phyloP scores from a whole-genome alignment of 345 rosid species.

The Ceriops decandra region DNA sequence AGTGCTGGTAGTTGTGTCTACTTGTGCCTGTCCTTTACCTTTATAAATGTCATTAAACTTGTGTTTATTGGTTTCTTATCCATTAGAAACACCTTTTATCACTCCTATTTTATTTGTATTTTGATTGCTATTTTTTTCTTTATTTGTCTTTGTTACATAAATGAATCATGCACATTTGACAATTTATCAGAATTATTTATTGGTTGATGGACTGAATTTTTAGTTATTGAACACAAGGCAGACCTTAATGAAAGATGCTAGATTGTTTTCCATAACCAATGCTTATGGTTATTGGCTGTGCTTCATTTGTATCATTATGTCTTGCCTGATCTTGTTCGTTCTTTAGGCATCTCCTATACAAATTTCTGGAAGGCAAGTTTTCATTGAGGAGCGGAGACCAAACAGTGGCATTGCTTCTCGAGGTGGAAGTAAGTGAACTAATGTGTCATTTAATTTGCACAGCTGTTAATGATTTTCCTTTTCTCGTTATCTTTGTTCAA shows the following conservation, averaged over 20 bases:
- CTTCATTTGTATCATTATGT: background rate
- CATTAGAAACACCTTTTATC: too few species aligned
- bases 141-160: too few species aligned
- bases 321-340: conserved; percentile 14
- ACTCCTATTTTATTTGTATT: too few species aligned
- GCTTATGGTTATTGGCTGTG: background rate
- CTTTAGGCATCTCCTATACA: conserved; percentile 84
- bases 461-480: background rate
- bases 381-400: conserved; percentile 94
- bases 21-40: background rate
- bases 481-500: background rate
- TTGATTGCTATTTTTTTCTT: too few species aligned
- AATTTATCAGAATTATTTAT: too few species aligned
- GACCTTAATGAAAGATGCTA: background rate
- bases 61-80: too few species aligned
- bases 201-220: too few species aligned
- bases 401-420: conserved; percentile 62
- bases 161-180: too few species aligned
- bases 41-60: background rate
- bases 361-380: conserved; percentile 81
- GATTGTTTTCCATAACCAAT: background rate
- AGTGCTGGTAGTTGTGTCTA: background rate
- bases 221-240: background rate
- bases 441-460: background rate
- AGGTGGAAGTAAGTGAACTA: conserved; percentile 68